Evolutionary conservation across 1,139 yeast genomes (phyloP), one percentile per base, ranked within the genome.

Genomic region (Saccharomyces uvarum): DNA sequence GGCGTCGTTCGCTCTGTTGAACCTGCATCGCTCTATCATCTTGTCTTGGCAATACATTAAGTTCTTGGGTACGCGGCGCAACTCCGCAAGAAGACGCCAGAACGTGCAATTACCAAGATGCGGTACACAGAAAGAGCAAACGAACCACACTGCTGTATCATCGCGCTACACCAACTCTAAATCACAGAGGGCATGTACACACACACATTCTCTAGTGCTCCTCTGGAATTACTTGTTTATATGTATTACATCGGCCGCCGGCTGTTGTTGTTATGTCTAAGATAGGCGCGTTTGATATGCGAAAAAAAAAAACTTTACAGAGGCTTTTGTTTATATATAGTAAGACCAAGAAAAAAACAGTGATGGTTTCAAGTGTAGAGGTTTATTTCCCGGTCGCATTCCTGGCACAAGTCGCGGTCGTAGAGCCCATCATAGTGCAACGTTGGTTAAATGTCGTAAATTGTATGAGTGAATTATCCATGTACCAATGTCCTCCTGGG

Each of bases 381-480:
- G 26, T 24, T 24, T 16, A 7, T 19, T 16, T 16, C 19, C 19
- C 44, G 19, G 24, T 38, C 21, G 13, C 24, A 38, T 38, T 38
- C 6, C 19, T 38, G 44, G 44, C 44, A 38, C 24, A 19, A 38
- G 44, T 38, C 11, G 44, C 24, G 14, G 44, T 38, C 44, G 44
- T 38, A n/a, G 44, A 38, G 44, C 44, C 44, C 44, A 38, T 38
- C 44, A 38, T 21, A 38, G 44, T 38, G 44, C 44, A 38, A 38
- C 44, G 16, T 38, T 38, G 26, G 26, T 38, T 38, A 38, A 19
- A 38, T 38, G 44, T 38, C 44, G 44, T 38, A 16, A 38, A 38
- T 38, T 38, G 44, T 38, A 38, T 38, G 44, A 38, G 21, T 19
- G 44, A 38, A 38, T 38, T 26, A 38, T 38, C 26, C 44, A 38